phyloP scores from a whole-genome alignment of 192 early-diverging fungal genomes.

The Mortierella alpina region DNA sequence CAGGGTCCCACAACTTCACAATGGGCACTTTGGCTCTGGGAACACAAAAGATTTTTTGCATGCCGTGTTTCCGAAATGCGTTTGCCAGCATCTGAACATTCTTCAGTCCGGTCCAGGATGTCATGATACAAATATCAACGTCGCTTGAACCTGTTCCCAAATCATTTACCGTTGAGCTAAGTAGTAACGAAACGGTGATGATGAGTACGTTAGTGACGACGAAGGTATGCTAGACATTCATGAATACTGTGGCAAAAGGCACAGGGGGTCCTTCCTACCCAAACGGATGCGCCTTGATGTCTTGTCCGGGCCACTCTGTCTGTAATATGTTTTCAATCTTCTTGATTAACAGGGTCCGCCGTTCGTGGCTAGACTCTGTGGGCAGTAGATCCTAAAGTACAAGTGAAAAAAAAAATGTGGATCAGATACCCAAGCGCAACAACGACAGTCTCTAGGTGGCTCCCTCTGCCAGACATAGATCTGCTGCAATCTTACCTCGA shows the following conservation, averaged over 20 bases:
- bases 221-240: background rate
- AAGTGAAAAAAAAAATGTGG: background rate
- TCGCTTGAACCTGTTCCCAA: constrained; percentile 87
- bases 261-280: constrained; percentile 65
- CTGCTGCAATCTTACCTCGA: constrained; percentile 16
- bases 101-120: constrained; percentile 79
- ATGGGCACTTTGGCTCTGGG: constrained; percentile 92
- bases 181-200: background rate
- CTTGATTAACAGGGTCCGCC: constrained; percentile 73
- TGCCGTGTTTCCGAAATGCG: constrained; percentile 81
- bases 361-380: constrained; percentile 72
- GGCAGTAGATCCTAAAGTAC: constrained; percentile 66
- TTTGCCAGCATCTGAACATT: constrained; percentile 81
- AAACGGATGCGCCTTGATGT: constrained; percentile 87
- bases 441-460: background rate
- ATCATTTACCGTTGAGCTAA: constrained; percentile 87
- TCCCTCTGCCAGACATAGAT: too few relatives aligned
- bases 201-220: background rate
- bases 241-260: background rate
- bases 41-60: constrained; percentile 83
- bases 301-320: constrained; percentile 82
- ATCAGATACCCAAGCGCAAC: background rate
- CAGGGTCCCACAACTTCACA: constrained; percentile 91
- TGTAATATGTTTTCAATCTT: constrained; percentile 87
- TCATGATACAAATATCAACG: constrained; percentile 94